These are phyloP conservation scores for Tylopilus intermedius DNA, from an alignment of 768 basidiomycete species.

Conservation along the genomic window DNA sequence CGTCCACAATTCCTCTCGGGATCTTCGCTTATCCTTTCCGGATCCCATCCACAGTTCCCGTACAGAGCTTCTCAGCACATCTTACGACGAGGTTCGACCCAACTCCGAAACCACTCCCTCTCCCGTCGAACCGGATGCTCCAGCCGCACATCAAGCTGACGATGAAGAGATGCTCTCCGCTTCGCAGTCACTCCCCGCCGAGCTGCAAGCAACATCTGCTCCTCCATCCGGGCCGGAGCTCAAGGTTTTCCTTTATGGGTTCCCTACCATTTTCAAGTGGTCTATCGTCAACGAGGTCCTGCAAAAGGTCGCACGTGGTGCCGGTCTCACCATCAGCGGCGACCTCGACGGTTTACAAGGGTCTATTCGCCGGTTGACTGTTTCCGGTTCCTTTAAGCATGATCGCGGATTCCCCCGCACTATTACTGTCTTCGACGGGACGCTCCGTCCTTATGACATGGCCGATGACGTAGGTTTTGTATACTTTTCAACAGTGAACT, in stretches of 20 bases:
- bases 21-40: conserved; percentile 77
- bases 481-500: conserved; percentile 19
- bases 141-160: conserved; percentile 18
- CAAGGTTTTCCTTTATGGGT: conserved; percentile 65
- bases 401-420: conserved; percentile 26
- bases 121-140: conserved; percentile 15
- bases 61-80: conserved; percentile 52
- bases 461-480: conserved; percentile 27
- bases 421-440: conserved; percentile 39
- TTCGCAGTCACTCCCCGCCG: conserved; percentile 24
- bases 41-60: conserved; percentile 74
- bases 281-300: conserved; percentile 54
- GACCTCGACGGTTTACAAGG: conserved; percentile 22
- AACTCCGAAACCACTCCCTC: conserved; percentile 32
- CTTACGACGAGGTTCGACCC: conserved; percentile 49
- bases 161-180: conserved; percentile 31
- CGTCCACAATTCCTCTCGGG: conserved; percentile 58
- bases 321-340: conserved; percentile 26
- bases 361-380: conserved; percentile 19
- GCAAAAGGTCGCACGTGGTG: conserved; percentile 45
- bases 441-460: conserved; percentile 13
- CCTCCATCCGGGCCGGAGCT: conserved; percentile 38
- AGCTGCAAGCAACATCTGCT: conserved; percentile 26
- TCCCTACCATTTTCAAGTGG: conserved; percentile 56
- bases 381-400: conserved; percentile 25